Conservation (phyloP, 1,284 basidiomycete genomes). For the Rhodotorula sp. region DNA sequence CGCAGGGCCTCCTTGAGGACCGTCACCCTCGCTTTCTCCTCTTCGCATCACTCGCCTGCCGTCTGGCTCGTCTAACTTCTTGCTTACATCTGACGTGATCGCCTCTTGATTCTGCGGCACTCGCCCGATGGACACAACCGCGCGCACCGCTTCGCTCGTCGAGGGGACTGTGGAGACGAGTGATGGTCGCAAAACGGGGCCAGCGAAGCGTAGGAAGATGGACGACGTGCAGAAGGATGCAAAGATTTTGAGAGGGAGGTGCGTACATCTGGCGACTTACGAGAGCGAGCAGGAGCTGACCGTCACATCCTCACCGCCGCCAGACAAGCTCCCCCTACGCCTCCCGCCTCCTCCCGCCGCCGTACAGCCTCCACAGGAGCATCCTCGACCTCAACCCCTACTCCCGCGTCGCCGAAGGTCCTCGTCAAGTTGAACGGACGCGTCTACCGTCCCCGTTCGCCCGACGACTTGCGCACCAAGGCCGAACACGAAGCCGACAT, state of each 20-base stretch:
- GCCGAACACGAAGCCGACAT: constrained; percentile 24
- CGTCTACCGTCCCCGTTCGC: constrained; percentile 30
- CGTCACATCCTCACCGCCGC: background rate
- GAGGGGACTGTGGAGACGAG: background rate
- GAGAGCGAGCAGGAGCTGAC: background rate
- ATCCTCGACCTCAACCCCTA: background rate
- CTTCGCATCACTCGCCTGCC: background rate
- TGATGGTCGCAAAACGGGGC: background rate
- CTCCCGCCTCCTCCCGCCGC: constrained; percentile 8
- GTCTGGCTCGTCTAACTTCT: too few relatives aligned
- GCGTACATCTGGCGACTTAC: background rate
- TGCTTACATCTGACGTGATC: too few relatives aligned
- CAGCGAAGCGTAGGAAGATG: constrained; percentile 1
- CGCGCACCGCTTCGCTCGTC: too few relatives aligned
- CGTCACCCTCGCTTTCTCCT: background rate
- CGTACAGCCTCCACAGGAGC: constrained; percentile 2
- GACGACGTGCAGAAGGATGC: background rate
- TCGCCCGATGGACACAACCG: too few relatives aligned
- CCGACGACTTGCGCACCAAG: constrained; percentile 13
- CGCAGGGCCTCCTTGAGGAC: background rate
- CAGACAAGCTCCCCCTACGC: constrained; percentile 9
- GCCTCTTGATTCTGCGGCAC: too few relatives aligned
- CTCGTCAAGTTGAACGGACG: constrained; percentile 36
- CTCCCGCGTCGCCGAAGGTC: constrained; percentile 13
- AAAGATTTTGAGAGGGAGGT: background rate